Evolutionary conservation across 2,329 filamentous ascomycete species (phyloP).

Genomic region (Graphilbum fragrans): DNA sequence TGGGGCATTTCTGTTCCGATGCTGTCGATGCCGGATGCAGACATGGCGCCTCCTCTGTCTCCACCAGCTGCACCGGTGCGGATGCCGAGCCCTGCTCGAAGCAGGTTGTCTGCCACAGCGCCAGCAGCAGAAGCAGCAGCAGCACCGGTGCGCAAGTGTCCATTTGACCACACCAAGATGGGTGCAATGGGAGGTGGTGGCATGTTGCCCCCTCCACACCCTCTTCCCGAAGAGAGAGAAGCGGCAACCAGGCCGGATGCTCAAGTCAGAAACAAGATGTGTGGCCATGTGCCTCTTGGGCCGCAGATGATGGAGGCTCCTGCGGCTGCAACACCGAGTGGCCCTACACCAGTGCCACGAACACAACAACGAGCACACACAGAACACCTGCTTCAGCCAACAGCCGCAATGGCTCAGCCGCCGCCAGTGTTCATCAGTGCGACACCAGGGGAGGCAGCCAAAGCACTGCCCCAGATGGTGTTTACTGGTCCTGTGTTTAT

Average conservation of each 20-base stretch:
- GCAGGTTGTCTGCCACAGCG: not conserved
- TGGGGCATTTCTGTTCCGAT: constrained; percentile 80
- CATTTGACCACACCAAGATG: constrained; percentile 31
- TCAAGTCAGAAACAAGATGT: too few species aligned
- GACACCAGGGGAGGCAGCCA: constrained; percentile 1
- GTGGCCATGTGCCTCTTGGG: too few species aligned
- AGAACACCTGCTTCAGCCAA: not conserved
- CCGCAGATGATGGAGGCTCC: too few species aligned
- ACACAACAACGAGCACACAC: too few species aligned
- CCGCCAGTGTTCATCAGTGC: constrained; percentile 36
- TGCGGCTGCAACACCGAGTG: too few species aligned
- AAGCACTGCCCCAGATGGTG: constrained; percentile 49
- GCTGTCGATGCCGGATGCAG: constrained; percentile 19
- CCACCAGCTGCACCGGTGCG: constrained; percentile 46
- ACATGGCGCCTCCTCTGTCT: constrained; percentile 32
- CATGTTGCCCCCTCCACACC: too few species aligned
- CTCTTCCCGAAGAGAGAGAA: too few species aligned
- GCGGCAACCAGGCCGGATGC: too few species aligned
- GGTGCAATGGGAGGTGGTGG: constrained; percentile 1
- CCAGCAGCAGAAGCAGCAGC: not conserved
- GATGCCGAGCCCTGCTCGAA: constrained; percentile 26
- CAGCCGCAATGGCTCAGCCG: not conserved
- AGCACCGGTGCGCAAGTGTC: constrained; percentile 33
- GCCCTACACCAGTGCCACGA: too few species aligned
- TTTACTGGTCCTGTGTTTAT: constrained; percentile 94